Base-by-base conservation (phyloP, 83 land plant genomes). In the Thuja plicata region DNA sequence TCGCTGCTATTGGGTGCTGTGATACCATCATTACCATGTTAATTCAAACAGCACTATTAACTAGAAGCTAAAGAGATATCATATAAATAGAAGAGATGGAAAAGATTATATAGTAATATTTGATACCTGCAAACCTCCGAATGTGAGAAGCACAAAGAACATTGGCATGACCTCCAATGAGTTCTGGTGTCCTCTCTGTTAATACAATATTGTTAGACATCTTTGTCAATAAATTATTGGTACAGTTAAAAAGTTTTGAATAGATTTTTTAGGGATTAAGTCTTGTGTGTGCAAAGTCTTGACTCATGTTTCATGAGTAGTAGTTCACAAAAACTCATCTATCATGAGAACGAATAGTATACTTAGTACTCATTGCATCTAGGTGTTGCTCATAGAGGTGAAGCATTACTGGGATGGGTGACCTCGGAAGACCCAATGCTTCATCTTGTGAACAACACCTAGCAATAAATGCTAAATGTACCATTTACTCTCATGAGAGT, bases 131-230 rank as follows among this genome's bases (percentile, higher is more conserved):
- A 97, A 73, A 12, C 99, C 99, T 62, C 97, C 98, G 27, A 97
- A 45, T 57, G 93, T 71, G 89, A 97, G 90, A 89, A 92, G n/a
- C 78, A 89, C 71, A 89, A 97, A 92, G 88, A 95, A 96, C 84
- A 93, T 10, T 2, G 99, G 96, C 95, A 95, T 91, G 89, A 89
- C 3, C 88, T 97, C 99, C 87, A 96, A 73, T 9, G 93, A 92
- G 89, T 97, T 96, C 90, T 97, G 99, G 87, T 96, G 98, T 41
- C 97, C 99, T 89, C 98, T 92, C 96, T 97, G 98, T 89, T 60
- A 87, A 86, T 45, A 88, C 27, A 27, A 30, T 5, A 43, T 43
- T 86, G 37, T 54, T 16, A 86, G 3, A 32, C 0, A 13, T 1
- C 6, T 2, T 19, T 1, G 8, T 24, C 4, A 24, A 30, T 48